Evolutionary conservation across 495 filamentous ascomycete species (phyloP), one percentile per base, ranked within the genome.

Genomic region (Chlorociboria aeruginascens): DNA sequence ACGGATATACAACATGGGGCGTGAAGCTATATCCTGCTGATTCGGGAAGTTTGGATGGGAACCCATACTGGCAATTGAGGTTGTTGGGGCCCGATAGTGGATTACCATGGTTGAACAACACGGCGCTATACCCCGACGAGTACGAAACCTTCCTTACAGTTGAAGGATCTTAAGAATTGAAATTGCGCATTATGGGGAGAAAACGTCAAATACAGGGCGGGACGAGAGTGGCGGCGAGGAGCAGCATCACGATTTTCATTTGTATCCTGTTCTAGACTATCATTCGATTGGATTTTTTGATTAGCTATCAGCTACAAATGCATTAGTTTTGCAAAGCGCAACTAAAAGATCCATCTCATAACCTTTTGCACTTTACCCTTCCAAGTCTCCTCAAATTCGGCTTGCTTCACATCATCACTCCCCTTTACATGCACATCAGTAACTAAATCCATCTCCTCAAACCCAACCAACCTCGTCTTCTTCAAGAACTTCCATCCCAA

Each of bases 401-500:
- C n/a, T 32, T 55, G 48, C 9, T 41, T 28, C 45, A 57, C 45
- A 43, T 57, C 44, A n/a, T 51, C 44, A n/a, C 64, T 49, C 1
- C 28, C 25, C 9, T 34, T 48, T n/a, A 51, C 44, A 66, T 73
- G 73, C 8, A 71, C 67, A 67, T 78, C 74, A 10, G 71, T 76
- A 10, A 61, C 62, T 25, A 78, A 51, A 56, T 78, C 74, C 73
- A 80, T 73, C 7, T 71, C 63, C 40, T 71, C 65, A 10, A 77
- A 61, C 6, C 68, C 61, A 12, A 73, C 63, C 16, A 82, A 57
- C 48, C 69, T 73, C 0, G 76, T 80, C 49, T 65, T 72, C 48
- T 69, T 74, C 28, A 64, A 49, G 6, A 69, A 49, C 45, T 82
- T 82, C 62, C 70, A 82, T 4, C 66, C 67, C 14, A 78, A 51